Conservation (phyloP, 2,329 filamentous ascomycete genomes). For the Penicillium sclerotiorum region DNA sequence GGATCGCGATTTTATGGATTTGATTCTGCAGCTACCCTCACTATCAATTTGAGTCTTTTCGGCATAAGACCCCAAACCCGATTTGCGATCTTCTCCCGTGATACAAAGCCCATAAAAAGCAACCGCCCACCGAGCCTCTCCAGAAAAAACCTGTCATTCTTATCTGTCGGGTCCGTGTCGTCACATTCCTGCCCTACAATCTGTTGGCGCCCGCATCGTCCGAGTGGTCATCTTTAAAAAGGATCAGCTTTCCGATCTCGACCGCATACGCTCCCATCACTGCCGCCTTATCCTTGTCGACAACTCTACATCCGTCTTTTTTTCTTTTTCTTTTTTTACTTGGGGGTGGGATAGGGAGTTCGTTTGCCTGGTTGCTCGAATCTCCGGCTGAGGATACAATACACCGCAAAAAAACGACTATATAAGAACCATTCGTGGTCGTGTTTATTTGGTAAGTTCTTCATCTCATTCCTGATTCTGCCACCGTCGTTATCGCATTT, state of each 20-base stretch:
- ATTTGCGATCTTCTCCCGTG: conserved; percentile 10
- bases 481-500: not conserved
- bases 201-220: conserved; percentile 28
- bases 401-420: conserved; percentile 21
- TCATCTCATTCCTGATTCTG: conserved; percentile 18
- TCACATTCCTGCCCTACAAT: conserved; percentile 38
- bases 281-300: conserved; percentile 30
- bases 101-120: conserved; percentile 27
- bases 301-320: conserved; percentile 14
- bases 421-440: conserved; percentile 28
- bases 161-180: conserved; percentile 25
- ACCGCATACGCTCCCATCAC: conserved; percentile 35
- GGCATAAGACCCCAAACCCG: conserved; percentile 12
- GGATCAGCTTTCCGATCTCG: conserved; percentile 40
- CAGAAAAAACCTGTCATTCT: conserved; percentile 14
- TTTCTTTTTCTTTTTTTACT: conserved; percentile 16
- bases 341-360: conserved; percentile 28
- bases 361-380: conserved; percentile 20
- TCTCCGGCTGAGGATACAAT: conserved; percentile 5
- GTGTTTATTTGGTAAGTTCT: conserved; percentile 26
- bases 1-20: conserved; percentile 29
- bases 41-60: conserved; percentile 21
- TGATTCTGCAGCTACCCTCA: conserved; percentile 30
- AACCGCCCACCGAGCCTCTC: conserved; percentile 24
- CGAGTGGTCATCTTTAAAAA: conserved; percentile 38